A percentile compares a stretch with the other conserved stretches of the same genome.
phyloP scores from a whole-genome alignment of 768 basidiomycete species.

The Mrakia gelida region DNA sequence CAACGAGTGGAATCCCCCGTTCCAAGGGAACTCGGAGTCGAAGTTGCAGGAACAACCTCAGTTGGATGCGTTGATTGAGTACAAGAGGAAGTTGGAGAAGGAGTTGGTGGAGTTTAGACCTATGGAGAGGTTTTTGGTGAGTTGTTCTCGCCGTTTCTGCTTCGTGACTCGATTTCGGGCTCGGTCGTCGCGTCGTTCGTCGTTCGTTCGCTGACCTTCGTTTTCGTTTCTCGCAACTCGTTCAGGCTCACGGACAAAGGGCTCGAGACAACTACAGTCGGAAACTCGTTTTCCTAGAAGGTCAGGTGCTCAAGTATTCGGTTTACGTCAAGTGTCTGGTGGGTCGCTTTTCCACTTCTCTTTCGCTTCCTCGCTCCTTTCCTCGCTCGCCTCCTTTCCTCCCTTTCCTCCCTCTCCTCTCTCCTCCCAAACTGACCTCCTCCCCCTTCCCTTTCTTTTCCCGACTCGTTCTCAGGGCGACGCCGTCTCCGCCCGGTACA shows the following conservation, averaged over 20 bases:
- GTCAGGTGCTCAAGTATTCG: slow-evolving; percentile 92
- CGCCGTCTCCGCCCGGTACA: neutral
- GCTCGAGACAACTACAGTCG: slow-evolving; percentile 88
- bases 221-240: neutral
- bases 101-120: slow-evolving; percentile 81
- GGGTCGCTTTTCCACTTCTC: neutral
- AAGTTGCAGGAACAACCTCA: slow-evolving; percentile 88
- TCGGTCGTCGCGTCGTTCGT: slow-evolving; percentile 27
- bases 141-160: no score
- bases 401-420: neutral
- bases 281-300: slow-evolving; percentile 79
- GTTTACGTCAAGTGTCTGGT: slow-evolving; percentile 83
- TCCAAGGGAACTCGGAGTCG: slow-evolving; percentile 76
- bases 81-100: slow-evolving; percentile 66
- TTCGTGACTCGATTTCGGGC: no score
- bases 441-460: neutral
- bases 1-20: slow-evolving; percentile 91
- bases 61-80: slow-evolving; percentile 78
- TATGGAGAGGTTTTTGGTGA: slow-evolving; percentile 68
- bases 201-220: neutral
- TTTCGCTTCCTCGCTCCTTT: no score
- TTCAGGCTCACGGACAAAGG: slow-evolving; percentile 61
- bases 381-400: neutral
- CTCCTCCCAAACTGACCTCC: neutral
- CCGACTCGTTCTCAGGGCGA: neutral